phyloP scores from a whole-genome alignment of 345 rosid species.

The Salix arbutifolia region DNA sequence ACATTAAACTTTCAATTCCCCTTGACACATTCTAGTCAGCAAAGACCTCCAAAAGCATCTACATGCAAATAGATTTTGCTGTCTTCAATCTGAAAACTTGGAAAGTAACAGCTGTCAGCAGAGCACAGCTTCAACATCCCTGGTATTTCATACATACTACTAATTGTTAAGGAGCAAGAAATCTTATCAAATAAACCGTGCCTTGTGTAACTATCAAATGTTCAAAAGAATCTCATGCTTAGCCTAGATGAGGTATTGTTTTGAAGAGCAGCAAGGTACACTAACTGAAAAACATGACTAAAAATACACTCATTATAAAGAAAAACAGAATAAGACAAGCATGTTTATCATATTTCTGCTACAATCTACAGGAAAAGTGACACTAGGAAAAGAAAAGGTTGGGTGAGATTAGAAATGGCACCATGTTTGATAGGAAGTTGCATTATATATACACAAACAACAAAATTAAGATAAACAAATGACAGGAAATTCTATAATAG shows the following conservation, averaged over 20 bases:
- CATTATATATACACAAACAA: background rate
- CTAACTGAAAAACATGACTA: background rate
- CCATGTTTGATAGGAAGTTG: no score
- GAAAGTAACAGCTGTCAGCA: conserved; percentile 23
- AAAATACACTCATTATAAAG: no score
- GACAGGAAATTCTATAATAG: background rate
- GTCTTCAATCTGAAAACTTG: conserved; percentile 25
- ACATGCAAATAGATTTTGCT: conserved; percentile 19
- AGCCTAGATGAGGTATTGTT: no score
- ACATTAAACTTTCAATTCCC: conserved; percentile 3
- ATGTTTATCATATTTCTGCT: no score
- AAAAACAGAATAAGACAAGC: no score
- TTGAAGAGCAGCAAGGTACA: background rate
- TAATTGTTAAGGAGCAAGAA: conserved; percentile 33
- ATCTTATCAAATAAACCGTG: background rate
- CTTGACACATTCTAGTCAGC: conserved; percentile 1
- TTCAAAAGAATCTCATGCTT: background rate
- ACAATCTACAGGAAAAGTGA: no score
- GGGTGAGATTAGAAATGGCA: no score
- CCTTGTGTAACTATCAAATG: background rate
- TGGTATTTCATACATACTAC: conserved; percentile 18
- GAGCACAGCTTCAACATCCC: conserved; percentile 20
- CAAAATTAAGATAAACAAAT: background rate
- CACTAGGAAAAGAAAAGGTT: background rate
- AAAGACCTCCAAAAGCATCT: conserved; percentile 15